Percentiles rank a stretch among this genome's conserved stretches.
Evolutionary conservation across 208 protist species (phyloP).

Genomic region (Trypanosoma brucei): DNA sequence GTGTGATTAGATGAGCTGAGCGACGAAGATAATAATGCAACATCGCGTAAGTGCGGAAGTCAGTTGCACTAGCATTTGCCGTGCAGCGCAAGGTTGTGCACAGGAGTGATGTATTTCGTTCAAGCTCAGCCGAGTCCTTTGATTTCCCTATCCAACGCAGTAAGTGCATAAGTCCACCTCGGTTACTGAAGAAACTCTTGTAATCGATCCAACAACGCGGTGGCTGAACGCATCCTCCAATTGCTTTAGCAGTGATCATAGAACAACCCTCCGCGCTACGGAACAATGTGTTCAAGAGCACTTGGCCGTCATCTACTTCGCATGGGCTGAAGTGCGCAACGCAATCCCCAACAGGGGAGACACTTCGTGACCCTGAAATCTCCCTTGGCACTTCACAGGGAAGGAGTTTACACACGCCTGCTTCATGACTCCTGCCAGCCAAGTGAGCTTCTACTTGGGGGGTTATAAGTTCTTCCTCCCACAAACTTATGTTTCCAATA

Average conservation of each 20-base stretch:
- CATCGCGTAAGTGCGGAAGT: slow-evolving; percentile 63
- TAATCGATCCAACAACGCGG: slow-evolving; percentile 75
- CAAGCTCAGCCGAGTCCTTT: slow-evolving; percentile 37
- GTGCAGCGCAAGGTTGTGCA: slow-evolving; percentile 38
- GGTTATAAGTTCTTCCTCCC: slow-evolving; percentile 60
- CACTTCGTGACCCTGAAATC: slow-evolving; percentile 14
- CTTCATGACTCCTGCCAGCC: slow-evolving; percentile 23
- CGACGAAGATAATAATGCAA: slow-evolving; percentile 57
- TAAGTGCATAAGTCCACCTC: slow-evolving; percentile 53
- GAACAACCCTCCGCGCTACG: background rate
- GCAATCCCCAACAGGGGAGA: slow-evolving; percentile 35
- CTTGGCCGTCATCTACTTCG: slow-evolving; percentile 36
- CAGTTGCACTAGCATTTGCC: slow-evolving; percentile 37
- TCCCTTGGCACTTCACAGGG: slow-evolving; percentile 48
- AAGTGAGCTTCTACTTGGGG: slow-evolving; percentile 68
- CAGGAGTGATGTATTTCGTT: slow-evolving; percentile 41
- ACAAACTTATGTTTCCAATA: slow-evolving; percentile 62
- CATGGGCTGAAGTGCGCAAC: slow-evolving; percentile 67
- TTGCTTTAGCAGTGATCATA: slow-evolving; percentile 59
- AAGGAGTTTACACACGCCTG: slow-evolving; percentile 40
- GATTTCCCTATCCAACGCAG: slow-evolving; percentile 65
- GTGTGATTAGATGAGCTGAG: slow-evolving; percentile 45
- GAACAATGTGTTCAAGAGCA: slow-evolving; percentile 51
- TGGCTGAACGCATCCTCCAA: slow-evolving; percentile 56
- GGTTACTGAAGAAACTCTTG: slow-evolving; percentile 52